Base-by-base conservation (phyloP, 1,284 basidiomycete species). In the Leccinum huronense region DNA sequence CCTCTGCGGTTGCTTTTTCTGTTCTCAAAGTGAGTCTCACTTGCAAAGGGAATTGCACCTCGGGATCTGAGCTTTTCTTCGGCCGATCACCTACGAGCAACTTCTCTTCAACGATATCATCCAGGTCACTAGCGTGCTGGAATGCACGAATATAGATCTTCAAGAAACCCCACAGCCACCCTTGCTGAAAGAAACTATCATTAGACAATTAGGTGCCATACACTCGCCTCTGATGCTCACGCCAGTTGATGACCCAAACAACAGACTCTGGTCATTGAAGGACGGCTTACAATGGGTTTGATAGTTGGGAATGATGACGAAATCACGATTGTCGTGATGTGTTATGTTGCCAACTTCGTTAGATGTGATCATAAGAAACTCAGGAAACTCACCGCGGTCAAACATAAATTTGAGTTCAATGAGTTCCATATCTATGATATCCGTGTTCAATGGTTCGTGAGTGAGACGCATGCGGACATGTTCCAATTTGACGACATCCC, bases 381-480 rank as follows among this genome's bases (percentile, higher is more conserved):
- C 60, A 58, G 51, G 48, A 54, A 30, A 80, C 87, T 62, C 72
- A 92, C 91, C 78, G 60, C 90, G 85, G 71, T 91, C 88, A 71
- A 92, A 91, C 72, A 91, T 87, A 72, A 93, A 91, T 74, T 92
- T 91, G 62, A 93, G 79, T 70, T 93, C 91, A 65, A 92, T 89
- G 58, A 93, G 81, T 72, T 93, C 91, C 83, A 89, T 86, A 67
- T 92, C 88, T 63, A 90, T 81, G 53, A 90, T 77, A 65, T 92
- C 89, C 3, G 84, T 80, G 57, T 80, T 83, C 58, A 91, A 80
- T 14, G 81, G 78, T 71, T 93, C 92, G 65, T 92, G 89, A 0
- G 87, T 79, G n/a, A 93, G 77, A 42, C 89, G 84, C 87, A 94
- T 93, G 60, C 91, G 84, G 54, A 93, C 83, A 71, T 92, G 86